Percentiles rank a stretch among this genome's conserved stretches.
Evolutionary conservation across 345 rosid genomes (phyloP).

Genomic region (Corchorus olitorius): DNA sequence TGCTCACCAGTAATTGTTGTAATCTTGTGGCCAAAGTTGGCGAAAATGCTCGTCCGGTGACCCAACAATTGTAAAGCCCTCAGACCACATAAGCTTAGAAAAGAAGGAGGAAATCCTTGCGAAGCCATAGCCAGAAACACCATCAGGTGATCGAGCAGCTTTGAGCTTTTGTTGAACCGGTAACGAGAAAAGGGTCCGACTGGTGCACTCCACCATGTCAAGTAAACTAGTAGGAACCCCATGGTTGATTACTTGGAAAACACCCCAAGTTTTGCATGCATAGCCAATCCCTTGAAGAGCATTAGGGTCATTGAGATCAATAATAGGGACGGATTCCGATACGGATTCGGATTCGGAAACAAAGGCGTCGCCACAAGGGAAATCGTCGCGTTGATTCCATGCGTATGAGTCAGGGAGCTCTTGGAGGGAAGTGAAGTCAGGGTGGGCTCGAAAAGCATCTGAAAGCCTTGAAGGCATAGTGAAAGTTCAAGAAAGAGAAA

Average conservation of each 20-base stretch:
- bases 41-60: conserved; percentile 74
- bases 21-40: conserved; percentile 81
- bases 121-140: conserved; percentile 77
- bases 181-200: conserved; percentile 56
- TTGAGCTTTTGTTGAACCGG: conserved; percentile 66
- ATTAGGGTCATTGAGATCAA: conserved; percentile 65
- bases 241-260: conserved; percentile 72
- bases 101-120: conserved; percentile 80
- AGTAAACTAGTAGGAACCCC: conserved; percentile 59
- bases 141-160: conserved; percentile 67
- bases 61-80: conserved; percentile 86
- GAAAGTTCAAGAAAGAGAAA: background rate
- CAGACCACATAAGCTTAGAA: conserved; percentile 93
- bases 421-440: conserved; percentile 61
- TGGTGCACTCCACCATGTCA: conserved; percentile 44
- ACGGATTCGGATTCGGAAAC: conserved; percentile 28
- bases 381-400: conserved; percentile 59
- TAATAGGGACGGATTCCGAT: conserved; percentile 53
- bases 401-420: conserved; percentile 79
- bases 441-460: conserved; percentile 57
- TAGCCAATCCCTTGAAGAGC: conserved; percentile 51
- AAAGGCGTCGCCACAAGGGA: conserved; percentile 24
- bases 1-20: conserved; percentile 63
- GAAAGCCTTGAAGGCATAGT: conserved; percentile 62
- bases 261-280: conserved; percentile 88